These are phyloP conservation scores for Helianthus annuus DNA, from an alignment of 129 eudicot genomes.

Conservation along the genomic window HanXRQr2.0-SUNRISE NC_035435.2:169160020-169160519, in stretches of 20 bases:
- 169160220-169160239: neutral
- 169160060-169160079: too few relatives aligned
- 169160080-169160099: too few relatives aligned
- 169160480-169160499: conserved; percentile 63
- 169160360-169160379: neutral
- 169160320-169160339: too few relatives aligned
- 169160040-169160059: too few relatives aligned
- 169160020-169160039: too few relatives aligned
- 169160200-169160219: neutral
- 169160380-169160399: neutral
- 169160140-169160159: too few relatives aligned
- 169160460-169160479: conserved; percentile 46
- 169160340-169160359: neutral
- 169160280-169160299: neutral
- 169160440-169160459: neutral
- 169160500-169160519: conserved; percentile 59
- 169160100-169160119: too few relatives aligned
- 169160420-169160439: neutral
- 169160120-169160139: too few relatives aligned
- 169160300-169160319: neutral
- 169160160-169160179: too few relatives aligned
- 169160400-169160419: too few relatives aligned
- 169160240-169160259: neutral
- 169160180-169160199: too few relatives aligned
- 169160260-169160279: neutral